These are phyloP conservation scores for Fragaria vesca DNA, from an alignment of 306 rosid species.

Conservation along the genomic window DNA sequence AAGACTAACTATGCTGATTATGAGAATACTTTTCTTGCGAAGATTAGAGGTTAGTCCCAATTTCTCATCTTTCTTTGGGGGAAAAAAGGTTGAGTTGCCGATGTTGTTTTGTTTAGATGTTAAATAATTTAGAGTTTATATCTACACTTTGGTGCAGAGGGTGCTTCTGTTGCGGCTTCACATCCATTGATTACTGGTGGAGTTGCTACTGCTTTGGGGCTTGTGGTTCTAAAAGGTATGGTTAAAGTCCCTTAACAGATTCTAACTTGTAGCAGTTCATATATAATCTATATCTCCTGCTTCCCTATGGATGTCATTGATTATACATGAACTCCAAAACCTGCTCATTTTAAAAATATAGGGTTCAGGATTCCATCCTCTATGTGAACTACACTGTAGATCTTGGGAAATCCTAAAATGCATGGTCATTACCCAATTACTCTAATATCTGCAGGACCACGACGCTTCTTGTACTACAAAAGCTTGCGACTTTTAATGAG, in stretches of 20 bases:
- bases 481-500: constrained; percentile 63
- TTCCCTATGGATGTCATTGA: not conserved
- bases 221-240: constrained; percentile 60
- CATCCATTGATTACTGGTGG: constrained; percentile 69
- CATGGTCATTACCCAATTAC: constrained; percentile 18
- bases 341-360: not conserved
- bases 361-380: not conserved
- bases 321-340: not conserved
- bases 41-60: constrained; percentile 68
- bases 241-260: not conserved
- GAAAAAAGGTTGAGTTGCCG: not conserved
- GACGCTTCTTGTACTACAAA: constrained; percentile 66
- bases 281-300: not conserved
- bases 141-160: constrained; percentile 46
- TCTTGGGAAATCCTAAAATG: not conserved
- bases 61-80: not conserved
- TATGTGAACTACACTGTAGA: not conserved
- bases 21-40: constrained; percentile 55
- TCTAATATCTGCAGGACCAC: constrained; percentile 62
- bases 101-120: not conserved
- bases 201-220: constrained; percentile 58
- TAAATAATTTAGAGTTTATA: constrained; percentile 8
- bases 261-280: not conserved
- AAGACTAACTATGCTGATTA: constrained; percentile 62
- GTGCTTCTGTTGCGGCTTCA: constrained; percentile 63